Evolutionary conservation across 805 yeast genomes (phyloP).

Genomic region (Ogataea minuta): DNA sequence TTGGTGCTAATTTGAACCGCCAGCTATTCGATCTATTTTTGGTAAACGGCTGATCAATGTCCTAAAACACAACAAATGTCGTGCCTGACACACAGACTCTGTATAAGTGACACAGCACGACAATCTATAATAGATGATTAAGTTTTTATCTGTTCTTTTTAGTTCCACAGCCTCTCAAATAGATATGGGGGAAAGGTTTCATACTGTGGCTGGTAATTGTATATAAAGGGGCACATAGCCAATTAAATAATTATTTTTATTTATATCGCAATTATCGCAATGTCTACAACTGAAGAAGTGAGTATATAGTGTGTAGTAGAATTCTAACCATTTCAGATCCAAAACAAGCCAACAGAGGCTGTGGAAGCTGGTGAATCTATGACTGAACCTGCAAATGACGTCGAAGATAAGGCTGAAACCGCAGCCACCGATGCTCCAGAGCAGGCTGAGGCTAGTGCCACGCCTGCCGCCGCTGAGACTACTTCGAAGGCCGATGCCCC

Average conservation of each 20-base stretch:
- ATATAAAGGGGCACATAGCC: slow-evolving; percentile 5
- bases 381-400: slow-evolving; percentile 3
- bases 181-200: neutral
- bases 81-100: slow-evolving; percentile 3
- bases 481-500: slow-evolving; percentile 23
- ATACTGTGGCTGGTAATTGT: slow-evolving; percentile 2
- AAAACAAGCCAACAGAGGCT: slow-evolving; percentile 6
- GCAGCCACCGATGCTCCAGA: slow-evolving; percentile 9
- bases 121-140: neutral
- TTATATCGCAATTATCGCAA: neutral
- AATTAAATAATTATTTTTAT: neutral
- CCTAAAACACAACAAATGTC: slow-evolving; percentile 3
- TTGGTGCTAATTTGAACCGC: slow-evolving; percentile 1
- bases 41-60: slow-evolving; percentile 1
- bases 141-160: slow-evolving; percentile 3
- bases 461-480: neutral
- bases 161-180: slow-evolving; percentile 2
- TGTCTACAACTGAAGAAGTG: slow-evolving; percentile 23
- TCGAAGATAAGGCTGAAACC: slow-evolving; percentile 10
- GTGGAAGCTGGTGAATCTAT: slow-evolving; percentile 12
- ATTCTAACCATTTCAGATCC: slow-evolving; percentile 5
- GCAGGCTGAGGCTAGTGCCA: slow-evolving; percentile 7
- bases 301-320: neutral
- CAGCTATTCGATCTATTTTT: neutral
- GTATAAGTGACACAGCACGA: slow-evolving; percentile 4